Conservation (phyloP, 2,329 filamentous ascomycete species). For the Talaromyces piceae region DNA sequence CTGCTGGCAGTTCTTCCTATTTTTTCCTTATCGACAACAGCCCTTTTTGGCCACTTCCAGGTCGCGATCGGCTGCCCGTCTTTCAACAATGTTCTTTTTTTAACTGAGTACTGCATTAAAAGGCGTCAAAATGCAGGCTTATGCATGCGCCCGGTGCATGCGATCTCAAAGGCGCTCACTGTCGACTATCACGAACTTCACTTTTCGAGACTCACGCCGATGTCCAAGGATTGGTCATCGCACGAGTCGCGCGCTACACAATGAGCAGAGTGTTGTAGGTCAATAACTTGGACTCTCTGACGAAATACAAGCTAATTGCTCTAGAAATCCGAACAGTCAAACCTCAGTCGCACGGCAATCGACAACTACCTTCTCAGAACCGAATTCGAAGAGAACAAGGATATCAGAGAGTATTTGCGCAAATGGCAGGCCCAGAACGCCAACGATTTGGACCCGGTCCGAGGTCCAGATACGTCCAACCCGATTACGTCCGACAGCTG, state of each 20-base stretch:
- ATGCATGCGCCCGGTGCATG: slow-evolving; percentile 12
- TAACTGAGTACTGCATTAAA: neutral
- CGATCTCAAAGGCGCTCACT: slow-evolving; percentile 10
- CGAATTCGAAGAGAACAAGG: slow-evolving; percentile 29
- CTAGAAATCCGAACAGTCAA: neutral
- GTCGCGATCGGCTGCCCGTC: neutral
- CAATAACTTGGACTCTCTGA: neutral
- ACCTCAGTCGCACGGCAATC: slow-evolving; percentile 13
- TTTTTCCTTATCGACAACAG: slow-evolving; percentile 6
- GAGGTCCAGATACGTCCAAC: slow-evolving; percentile 16
- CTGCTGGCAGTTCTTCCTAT: slow-evolving; percentile 7
- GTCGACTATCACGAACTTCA: slow-evolving; percentile 1
- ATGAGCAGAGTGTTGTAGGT: neutral
- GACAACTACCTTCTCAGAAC: slow-evolving; percentile 23
- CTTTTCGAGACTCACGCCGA: slow-evolving; percentile 1
- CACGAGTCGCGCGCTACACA: neutral
- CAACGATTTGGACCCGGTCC: slow-evolving; percentile 24
- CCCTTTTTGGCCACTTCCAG: slow-evolving; percentile 1
- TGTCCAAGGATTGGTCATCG: neutral
- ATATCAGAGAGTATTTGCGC: slow-evolving; percentile 35
- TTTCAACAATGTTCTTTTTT: neutral
- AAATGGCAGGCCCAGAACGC: slow-evolving; percentile 32
- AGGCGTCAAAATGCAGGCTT: slow-evolving; percentile 5
- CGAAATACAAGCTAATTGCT: neutral
- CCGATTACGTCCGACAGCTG: slow-evolving; percentile 4